These are phyloP conservation scores for Erysimum cheiranthoides DNA, from an alignment of 345 rosid species.

Conservation along the genomic window DNA sequence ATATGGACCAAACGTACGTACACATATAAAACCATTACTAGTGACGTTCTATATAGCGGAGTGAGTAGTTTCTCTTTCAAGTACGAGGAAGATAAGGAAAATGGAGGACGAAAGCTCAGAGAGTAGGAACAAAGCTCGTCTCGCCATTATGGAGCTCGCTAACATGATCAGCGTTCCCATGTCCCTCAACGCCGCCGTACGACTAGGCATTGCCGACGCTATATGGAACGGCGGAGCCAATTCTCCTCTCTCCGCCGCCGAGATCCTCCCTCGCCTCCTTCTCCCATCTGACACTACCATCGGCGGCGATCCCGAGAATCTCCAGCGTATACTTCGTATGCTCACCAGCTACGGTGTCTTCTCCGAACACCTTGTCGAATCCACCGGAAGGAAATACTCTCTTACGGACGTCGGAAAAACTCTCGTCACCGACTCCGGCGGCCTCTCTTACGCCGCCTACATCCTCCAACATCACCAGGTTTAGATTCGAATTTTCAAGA, in stretches of 20 bases:
- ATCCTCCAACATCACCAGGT: constrained; percentile 98
- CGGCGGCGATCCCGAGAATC: constrained; percentile 71
- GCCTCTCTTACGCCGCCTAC: constrained; percentile 78
- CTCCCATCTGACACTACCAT: constrained; percentile 43
- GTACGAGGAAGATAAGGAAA: not conserved
- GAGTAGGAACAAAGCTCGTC: constrained; percentile 62
- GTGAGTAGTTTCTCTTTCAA: not conserved
- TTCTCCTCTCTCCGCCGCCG: constrained; percentile 71
- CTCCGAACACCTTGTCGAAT: constrained; percentile 56
- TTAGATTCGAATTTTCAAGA: not conserved
- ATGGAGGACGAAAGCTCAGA: constrained; percentile 64
- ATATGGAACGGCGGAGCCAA: constrained; percentile 85
- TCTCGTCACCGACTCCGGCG: constrained; percentile 69
- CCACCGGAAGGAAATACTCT: constrained; percentile 57
- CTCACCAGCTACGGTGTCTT: constrained; percentile 82
- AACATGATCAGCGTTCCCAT: constrained; percentile 95
- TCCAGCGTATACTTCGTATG: constrained; percentile 88
- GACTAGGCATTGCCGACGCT: constrained; percentile 78
- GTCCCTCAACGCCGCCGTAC: constrained; percentile 80
- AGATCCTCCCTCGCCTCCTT: constrained; percentile 66
- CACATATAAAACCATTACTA: not conserved
- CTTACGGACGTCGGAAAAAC: constrained; percentile 82
- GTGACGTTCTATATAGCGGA: not conserved
- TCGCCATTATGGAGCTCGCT: constrained; percentile 76
- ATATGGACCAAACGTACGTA: not conserved